Base-by-base conservation (phyloP, 495 filamentous ascomycete genomes). In the Letharia lupina region DNA sequence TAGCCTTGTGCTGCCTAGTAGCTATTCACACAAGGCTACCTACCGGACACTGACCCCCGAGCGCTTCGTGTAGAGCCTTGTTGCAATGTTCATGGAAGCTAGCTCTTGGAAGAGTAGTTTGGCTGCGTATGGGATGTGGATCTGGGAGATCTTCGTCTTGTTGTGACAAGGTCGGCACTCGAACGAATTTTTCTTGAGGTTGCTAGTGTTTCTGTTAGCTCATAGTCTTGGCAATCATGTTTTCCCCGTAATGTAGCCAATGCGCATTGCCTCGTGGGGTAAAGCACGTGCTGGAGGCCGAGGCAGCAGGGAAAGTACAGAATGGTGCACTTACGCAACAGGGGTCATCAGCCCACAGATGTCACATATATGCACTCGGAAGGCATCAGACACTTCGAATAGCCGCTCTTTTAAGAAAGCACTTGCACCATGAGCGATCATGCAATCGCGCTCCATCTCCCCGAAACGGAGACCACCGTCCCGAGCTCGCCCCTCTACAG, bases 371-470 rank as follows among this genome's bases (percentile, higher is more conserved):
- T 99, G 95, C 62, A 99, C 95, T 70, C 91, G 82, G 84, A 96
- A 98, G n/a, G 94, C 93, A 77, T 99, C 94, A 65, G 88, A 92
- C 54, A 98, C 95, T 75, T 97, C 93, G 70, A 99, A 97, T 68
- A 99, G 79, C 68, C 93, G 82, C 82, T 99, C 94, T 80, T 97
- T 97, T 75, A 99, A 80, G 84, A 99, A 98, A 7, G 91, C 86
- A 68, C 90, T 91, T 39, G 94, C 94, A 73, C 94, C 94, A 77
- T 99, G 95, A 40, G 95, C 89, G 77, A 99, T 98, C 95, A 99
- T 98, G 79, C 94, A 99, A 84, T 99, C 94, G 76, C 94, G 93
- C 78, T 99, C 94, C 94, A 99, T 99, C 83, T 99, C 94, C 85
- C 94, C 94, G 83, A 99, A 99, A 72, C 94, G 91, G 57, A 99